phyloP scores from a whole-genome alignment of 139 green algal species.

The Chlamydomonas incerta region DNA sequence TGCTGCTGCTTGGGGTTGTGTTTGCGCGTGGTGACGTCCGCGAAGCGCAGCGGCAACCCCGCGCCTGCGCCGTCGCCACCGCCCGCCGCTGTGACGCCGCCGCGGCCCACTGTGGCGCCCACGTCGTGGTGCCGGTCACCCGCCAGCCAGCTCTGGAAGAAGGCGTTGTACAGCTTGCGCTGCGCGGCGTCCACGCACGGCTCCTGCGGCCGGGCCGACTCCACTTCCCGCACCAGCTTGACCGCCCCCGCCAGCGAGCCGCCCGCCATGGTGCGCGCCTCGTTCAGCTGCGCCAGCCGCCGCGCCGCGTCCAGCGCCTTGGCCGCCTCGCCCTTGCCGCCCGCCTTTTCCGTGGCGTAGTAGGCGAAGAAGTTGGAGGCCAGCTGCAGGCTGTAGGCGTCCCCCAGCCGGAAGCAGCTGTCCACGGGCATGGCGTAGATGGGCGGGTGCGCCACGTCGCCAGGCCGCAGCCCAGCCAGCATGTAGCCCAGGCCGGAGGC shows the following conservation, averaged over 20 bases:
- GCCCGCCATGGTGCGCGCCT: constrained; percentile 18
- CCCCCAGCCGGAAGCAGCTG: constrained; percentile 30
- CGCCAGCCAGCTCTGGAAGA: constrained; percentile 11
- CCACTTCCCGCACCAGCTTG: not conserved
- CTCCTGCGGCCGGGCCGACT: not conserved
- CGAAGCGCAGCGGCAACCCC: constrained; percentile 40
- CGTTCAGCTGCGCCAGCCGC: constrained; percentile 17
- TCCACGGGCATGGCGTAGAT: constrained; percentile 37
- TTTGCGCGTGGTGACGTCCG: constrained; percentile 34
- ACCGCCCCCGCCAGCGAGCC: constrained; percentile 17
- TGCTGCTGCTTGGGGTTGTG: constrained; percentile 37
- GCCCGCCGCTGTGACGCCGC: not conserved
- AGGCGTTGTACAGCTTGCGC: not conserved
- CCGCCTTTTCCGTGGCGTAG: constrained; percentile 24
- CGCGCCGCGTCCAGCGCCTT: constrained; percentile 27
- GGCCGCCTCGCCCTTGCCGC: constrained; percentile 32
- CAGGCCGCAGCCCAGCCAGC: constrained; percentile 1
- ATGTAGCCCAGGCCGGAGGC: not conserved
- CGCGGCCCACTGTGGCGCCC: not conserved
- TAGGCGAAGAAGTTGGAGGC: constrained; percentile 35
- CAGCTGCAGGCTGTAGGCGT: constrained; percentile 20
- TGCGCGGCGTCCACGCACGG: constrained; percentile 26
- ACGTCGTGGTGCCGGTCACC: constrained; percentile 41
- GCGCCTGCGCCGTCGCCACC: not conserved
- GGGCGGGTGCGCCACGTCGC: constrained; percentile 13